Evolutionary conservation across 441 rosid species (phyloP).

Genomic region (Adansonia grandidieri): DNA sequence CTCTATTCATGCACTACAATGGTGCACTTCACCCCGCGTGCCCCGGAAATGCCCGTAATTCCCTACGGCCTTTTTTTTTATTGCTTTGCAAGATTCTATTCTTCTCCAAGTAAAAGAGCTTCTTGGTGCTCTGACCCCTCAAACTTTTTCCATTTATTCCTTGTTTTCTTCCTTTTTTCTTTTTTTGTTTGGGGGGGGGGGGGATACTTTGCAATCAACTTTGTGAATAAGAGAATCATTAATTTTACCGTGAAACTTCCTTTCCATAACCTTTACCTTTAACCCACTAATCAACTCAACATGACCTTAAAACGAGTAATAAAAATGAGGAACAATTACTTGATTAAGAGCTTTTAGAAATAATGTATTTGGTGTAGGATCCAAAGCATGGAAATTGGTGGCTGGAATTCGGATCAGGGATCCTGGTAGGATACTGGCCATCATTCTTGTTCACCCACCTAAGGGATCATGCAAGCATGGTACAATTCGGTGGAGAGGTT

Average conservation of each 20-base stretch:
- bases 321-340: too few species aligned
- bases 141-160: neutral
- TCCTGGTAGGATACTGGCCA: slow-evolving; percentile 96
- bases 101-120: slow-evolving; percentile 36
- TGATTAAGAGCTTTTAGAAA: neutral
- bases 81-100: slow-evolving; percentile 44
- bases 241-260: slow-evolving; percentile 1
- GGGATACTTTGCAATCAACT: neutral
- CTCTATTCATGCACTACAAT: slow-evolving; percentile 7
- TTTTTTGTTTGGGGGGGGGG: too few species aligned
- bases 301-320: too few species aligned
- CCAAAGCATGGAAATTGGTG: slow-evolving; percentile 99
- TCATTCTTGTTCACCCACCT: slow-evolving; percentile 78
- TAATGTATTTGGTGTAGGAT: slow-evolving; percentile 53
- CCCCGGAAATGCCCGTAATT: slow-evolving; percentile 20
- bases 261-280: neutral
- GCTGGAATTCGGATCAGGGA: slow-evolving; percentile 92
- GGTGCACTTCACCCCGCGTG: slow-evolving; percentile 23
- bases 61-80: slow-evolving; percentile 22
- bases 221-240: too few species aligned
- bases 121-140: slow-evolving; percentile 28
- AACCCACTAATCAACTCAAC: neutral
- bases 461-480: slow-evolving; percentile 87
- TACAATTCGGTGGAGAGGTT: slow-evolving; percentile 91
- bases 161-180: neutral